Conservation (phyloP, 805 yeast genomes). For the Tetrapisispora taiwanensis region DNA sequence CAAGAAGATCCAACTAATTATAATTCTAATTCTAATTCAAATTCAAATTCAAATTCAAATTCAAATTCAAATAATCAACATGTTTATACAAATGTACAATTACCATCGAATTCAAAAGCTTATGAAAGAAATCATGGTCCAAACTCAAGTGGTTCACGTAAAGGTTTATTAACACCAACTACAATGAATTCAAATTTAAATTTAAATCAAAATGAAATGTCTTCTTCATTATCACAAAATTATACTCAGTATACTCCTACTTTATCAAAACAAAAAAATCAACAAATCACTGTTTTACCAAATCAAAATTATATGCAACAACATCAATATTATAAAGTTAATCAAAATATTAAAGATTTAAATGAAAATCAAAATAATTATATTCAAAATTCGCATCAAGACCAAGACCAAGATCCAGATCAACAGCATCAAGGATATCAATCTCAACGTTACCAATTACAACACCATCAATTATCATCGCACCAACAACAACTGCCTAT, state of each 20-base stretch:
- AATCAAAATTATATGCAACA: conserved; percentile 2
- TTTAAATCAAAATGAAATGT: not conserved
- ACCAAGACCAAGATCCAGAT: not conserved
- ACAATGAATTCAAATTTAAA: not conserved
- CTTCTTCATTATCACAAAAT: not conserved
- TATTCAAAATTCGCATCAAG: not conserved
- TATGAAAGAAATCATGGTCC: no score
- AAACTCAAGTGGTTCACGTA: not conserved
- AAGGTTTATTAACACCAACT: not conserved
- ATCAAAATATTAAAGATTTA: not conserved
- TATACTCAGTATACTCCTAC: not conserved
- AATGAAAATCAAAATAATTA: not conserved
- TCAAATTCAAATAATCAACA: not conserved
- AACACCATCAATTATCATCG: not conserved
- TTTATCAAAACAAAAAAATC: not conserved
- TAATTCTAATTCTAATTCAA: not conserved
- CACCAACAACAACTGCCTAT: not conserved
- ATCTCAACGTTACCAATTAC: not conserved
- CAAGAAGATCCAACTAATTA: not conserved
- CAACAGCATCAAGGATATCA: not conserved
- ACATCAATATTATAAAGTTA: not conserved
- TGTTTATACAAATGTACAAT: not conserved
- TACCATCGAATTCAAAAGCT: not conserved
- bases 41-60: no score
- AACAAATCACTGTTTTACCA: conserved; percentile 1